Base-by-base conservation (phyloP, 306 rosid genomes). In the Malus fusca region DNA sequence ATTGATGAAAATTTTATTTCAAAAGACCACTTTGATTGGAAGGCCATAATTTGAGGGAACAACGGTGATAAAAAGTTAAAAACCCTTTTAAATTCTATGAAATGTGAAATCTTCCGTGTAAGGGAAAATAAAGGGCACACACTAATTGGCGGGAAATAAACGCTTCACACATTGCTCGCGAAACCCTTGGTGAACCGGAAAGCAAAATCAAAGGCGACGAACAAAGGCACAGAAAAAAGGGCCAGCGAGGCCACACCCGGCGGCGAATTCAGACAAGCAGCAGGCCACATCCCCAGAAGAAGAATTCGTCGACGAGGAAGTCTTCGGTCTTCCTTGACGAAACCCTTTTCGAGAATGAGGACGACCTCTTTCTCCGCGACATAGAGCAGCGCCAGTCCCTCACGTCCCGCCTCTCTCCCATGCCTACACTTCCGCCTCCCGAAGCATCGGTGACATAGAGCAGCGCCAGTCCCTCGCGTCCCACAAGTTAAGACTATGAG, bases 301-400 rank as follows among this genome's bases (percentile, higher is more conserved):
- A 4, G 98, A 95, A 8, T 90, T 92, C 77, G 66, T 88, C 23
- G 98, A 95, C 70, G 98, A 95, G 72, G 98, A 95, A 28, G 30
- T 28, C 30, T 28, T 28, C 30, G 48, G 89, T 95, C 51, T 95
- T 85, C 84, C 82, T 92, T 11, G 85, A 88, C 80, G 96, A 95
- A 80, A 89, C 85, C 88, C 96, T 92, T 28, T 4, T 90, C 5
- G 96, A 85, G 71, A 91, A 84, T 68, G 97, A 91, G 69, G 96
- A 88, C 75, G 78, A 89, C 71, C 89, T 89, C 71, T 88, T 92
- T 67, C 95, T 95, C 86, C 96, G 96, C 22, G 96, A 92, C 86
- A 71, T 89, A 8, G 96, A 92, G 82, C 82, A 90, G 55, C 96
- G 98, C 68, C 93, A 80, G 74, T 82, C 91, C 77, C 81, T 93